phyloP scores from a whole-genome alignment of 352 stramenopile species.

The Globisporangium nunn region DNA sequence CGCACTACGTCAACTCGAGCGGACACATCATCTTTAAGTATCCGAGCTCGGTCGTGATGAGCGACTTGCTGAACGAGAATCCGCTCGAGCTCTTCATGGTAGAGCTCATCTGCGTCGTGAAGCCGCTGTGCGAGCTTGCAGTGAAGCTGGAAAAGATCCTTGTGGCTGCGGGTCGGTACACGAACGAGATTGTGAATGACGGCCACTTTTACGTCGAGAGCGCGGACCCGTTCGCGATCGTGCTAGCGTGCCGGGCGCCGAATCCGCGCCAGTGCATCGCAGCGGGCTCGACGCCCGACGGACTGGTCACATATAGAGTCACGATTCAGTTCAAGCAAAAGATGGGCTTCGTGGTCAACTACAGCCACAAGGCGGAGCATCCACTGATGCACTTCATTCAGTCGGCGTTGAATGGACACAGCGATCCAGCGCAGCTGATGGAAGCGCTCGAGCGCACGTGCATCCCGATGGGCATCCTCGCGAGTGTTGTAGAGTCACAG shows the following conservation, averaged over 20 bases:
- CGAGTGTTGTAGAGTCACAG: conserved; percentile 78
- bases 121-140: conserved; percentile 76
- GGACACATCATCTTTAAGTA: conserved; percentile 83
- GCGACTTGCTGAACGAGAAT: conserved; percentile 75
- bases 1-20: conserved; percentile 66
- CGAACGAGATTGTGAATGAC: conserved; percentile 61
- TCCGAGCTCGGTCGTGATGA: conserved; percentile 50
- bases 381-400: conserved; percentile 85
- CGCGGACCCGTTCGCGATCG: conserved; percentile 77
- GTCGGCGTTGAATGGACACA: conserved; percentile 75
- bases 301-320: conserved; percentile 70
- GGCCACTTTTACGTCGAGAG: conserved; percentile 83
- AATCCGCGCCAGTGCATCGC: conserved; percentile 70
- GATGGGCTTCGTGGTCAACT: conserved; percentile 83
- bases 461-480: conserved; percentile 77
- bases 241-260: conserved; percentile 60
- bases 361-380: conserved; percentile 83
- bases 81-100: conserved; percentile 84
- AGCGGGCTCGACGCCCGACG: conserved; percentile 60
- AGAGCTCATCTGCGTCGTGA: conserved; percentile 81
- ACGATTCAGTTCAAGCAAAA: conserved; percentile 86
- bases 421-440: conserved; percentile 67
- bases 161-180: conserved; percentile 52
- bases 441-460: conserved; percentile 79
- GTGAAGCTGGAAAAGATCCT: conserved; percentile 79